These are phyloP conservation scores for Verticillium klebahnii DNA, from an alignment of 2,329 filamentous ascomycete species.

Conservation along the genomic window DNA sequence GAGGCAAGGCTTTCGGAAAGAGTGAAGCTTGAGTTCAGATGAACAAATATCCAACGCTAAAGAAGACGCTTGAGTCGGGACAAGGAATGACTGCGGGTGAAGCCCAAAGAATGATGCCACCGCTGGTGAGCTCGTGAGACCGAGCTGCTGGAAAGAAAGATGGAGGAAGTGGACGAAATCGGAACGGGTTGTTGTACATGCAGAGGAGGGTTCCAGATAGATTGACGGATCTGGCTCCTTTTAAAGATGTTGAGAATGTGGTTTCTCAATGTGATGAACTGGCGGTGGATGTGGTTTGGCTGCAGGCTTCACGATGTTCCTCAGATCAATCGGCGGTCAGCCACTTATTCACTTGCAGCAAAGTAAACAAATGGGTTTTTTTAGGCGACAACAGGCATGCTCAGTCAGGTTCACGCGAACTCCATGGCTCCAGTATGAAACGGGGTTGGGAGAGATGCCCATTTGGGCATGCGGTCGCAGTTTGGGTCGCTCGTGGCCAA, in stretches of 20 bases:
- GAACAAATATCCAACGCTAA: not conserved
- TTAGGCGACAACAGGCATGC: not conserved
- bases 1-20: not conserved
- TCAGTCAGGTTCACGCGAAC: not conserved
- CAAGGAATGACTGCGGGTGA: slow-evolving; percentile 1
- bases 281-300: not conserved
- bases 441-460: not conserved
- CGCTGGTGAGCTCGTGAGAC: not conserved
- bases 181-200: not conserved
- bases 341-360: not conserved
- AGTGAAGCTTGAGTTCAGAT: not conserved
- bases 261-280: not conserved
- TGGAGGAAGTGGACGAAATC: not conserved
- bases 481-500: slow-evolving; percentile 1
- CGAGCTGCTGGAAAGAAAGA: not conserved
- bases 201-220: not conserved
- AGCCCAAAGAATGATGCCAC: not conserved
- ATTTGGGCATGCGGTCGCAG: not conserved
- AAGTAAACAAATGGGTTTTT: not conserved
- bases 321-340: not conserved
- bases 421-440: not conserved
- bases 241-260: not conserved
- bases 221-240: not conserved
- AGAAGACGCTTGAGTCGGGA: not conserved
- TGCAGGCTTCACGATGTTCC: not conserved